Conservation (phyloP, 164 flowering plant genomes). For the Taxillus chinensis region DNA sequence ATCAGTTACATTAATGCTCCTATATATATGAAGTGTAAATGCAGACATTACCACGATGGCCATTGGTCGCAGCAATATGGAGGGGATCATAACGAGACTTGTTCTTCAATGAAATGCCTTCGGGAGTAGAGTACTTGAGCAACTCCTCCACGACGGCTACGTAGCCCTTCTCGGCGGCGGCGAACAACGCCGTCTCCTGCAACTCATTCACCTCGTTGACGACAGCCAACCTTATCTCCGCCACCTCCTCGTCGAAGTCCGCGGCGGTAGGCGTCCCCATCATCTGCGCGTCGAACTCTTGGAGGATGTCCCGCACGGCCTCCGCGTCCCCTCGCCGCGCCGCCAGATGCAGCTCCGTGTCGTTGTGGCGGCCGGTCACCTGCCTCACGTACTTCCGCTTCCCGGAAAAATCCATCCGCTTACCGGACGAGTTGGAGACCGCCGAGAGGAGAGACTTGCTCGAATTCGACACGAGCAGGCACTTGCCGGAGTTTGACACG, state of each 20-base stretch:
- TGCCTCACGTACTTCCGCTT: constrained; percentile 83
- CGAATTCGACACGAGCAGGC: constrained; percentile 23
- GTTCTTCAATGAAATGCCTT: constrained; percentile 41
- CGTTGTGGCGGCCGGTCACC: constrained; percentile 77
- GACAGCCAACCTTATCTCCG: constrained; percentile 38
- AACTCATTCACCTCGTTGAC: constrained; percentile 50
- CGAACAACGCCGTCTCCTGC: constrained; percentile 40
- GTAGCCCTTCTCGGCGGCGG: constrained; percentile 39
- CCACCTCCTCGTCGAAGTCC: constrained; percentile 72
- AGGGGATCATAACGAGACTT: constrained; percentile 50
- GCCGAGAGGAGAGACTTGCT: constrained; percentile 29
- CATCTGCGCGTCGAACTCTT: constrained; percentile 63
- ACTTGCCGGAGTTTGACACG: constrained; percentile 25
- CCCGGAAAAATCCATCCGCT: constrained; percentile 57
- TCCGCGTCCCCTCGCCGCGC: constrained; percentile 59
- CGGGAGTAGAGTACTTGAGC: constrained; percentile 33
- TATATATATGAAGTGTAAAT: not conserved
- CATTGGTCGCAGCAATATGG: constrained; percentile 63
- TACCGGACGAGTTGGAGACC: constrained; percentile 34
- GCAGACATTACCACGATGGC: constrained; percentile 43
- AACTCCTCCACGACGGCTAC: constrained; percentile 36
- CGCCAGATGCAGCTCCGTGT: constrained; percentile 78
- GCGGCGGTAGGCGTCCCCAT: constrained; percentile 37
- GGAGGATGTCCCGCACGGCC: constrained; percentile 51
- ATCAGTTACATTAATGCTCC: no score